Percentiles rank a stretch among this genome's conserved stretches.
Evolutionary conservation across 2,329 filamentous ascomycete genomes (phyloP).

Genomic region (Phialemoniopsis sp.): DNA sequence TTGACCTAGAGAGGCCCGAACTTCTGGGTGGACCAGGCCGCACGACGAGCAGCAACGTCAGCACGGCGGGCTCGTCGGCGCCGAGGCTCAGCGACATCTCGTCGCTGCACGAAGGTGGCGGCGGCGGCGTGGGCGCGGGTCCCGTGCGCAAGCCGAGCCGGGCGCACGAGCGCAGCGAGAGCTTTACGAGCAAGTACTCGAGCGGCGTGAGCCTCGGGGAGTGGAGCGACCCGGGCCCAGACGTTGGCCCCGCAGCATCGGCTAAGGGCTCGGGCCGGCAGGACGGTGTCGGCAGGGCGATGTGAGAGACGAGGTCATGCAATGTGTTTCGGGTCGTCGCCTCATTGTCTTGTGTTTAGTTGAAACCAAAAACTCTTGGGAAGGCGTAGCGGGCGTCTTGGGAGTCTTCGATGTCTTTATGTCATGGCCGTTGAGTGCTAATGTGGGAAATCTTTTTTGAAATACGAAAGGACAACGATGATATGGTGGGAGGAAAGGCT

Average conservation of each 20-base stretch:
- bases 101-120: slow-evolving; percentile 4
- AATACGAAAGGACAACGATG: no score
- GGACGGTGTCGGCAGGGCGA: slow-evolving; percentile 26
- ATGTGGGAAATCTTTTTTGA: no score
- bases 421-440: no score
- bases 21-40: slow-evolving; percentile 25
- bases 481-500: no score
- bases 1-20: slow-evolving; percentile 57
- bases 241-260: slow-evolving; percentile 37
- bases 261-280: slow-evolving; percentile 14
- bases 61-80: slow-evolving; percentile 14
- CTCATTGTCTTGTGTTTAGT: no score
- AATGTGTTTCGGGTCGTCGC: no score
- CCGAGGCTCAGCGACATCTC: slow-evolving; percentile 3
- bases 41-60: slow-evolving; percentile 19
- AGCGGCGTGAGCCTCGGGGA: slow-evolving; percentile 42
- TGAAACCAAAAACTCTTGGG: no score
- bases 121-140: slow-evolving; percentile 10
- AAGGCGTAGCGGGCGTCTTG: no score
- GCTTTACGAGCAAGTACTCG: slow-evolving; percentile 42
- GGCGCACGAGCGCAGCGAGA: slow-evolving; percentile 30
- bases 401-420: no score
- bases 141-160: slow-evolving; percentile 19
- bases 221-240: slow-evolving; percentile 52
- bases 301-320: no score